phyloP scores from a whole-genome alignment of 2,329 filamentous ascomycete species.

The Scedosporium boydii region DNA sequence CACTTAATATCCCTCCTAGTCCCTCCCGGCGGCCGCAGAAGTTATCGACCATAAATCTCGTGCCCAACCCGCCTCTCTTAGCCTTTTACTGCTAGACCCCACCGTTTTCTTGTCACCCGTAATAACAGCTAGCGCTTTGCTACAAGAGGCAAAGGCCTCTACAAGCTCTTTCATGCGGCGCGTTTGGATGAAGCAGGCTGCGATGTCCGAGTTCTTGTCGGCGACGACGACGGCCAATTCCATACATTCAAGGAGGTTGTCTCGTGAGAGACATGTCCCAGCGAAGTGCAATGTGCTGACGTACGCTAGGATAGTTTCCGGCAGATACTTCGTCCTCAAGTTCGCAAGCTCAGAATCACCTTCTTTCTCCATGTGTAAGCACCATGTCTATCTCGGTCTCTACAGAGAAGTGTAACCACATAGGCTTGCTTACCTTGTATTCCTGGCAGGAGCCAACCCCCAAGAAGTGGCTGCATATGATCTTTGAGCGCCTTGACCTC shows the following conservation, averaged over 20 bases:
- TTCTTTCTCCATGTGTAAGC: conserved; percentile 22
- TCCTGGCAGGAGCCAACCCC: conserved; percentile 50
- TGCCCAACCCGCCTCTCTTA: conserved; percentile 53
- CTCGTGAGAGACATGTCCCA: conserved; percentile 63
- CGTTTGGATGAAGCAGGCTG: conserved; percentile 52
- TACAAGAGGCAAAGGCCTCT: conserved; percentile 65
- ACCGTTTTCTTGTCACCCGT: conserved; percentile 43
- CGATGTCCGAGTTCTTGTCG: conserved; percentile 57
- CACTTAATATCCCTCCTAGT: background rate
- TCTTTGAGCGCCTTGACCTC: conserved; percentile 45
- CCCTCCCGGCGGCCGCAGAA: conserved; percentile 15
- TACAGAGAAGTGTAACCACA: background rate
- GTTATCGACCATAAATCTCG: conserved; percentile 53
- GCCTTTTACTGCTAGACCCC: conserved; percentile 43
- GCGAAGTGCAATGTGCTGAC: conserved; percentile 72
- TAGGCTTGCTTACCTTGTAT: conserved; percentile 39
- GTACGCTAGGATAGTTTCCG: conserved; percentile 78
- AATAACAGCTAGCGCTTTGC: conserved; percentile 57
- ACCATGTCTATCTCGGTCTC: background rate
- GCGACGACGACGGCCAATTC: conserved; percentile 71
- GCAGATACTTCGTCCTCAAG: conserved; percentile 71
- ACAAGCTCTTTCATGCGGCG: conserved; percentile 67
- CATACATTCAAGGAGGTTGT: conserved; percentile 76
- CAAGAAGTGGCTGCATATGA: conserved; percentile 51
- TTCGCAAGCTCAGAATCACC: conserved; percentile 52